Conservation (phyloP, 352 stramenopile species). For the Phytopythium montanum region DNA sequence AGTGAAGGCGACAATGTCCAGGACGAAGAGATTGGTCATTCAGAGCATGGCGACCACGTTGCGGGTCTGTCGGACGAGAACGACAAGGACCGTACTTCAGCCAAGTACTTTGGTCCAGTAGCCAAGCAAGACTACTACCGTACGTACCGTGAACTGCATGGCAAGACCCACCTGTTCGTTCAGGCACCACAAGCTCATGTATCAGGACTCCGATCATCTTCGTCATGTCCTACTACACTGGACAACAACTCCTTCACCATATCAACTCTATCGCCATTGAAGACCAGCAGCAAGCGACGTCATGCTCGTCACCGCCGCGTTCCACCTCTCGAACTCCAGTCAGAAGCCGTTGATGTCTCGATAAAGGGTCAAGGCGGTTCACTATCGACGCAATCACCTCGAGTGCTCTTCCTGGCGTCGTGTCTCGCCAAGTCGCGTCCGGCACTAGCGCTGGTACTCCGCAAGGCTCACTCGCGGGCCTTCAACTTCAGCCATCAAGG, state of each 20-base stretch:
- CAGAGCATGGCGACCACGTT: not conserved
- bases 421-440: conserved; percentile 44
- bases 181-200: conserved; percentile 13
- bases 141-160: conserved; percentile 49
- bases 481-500: conserved; percentile 66
- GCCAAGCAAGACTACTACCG: conserved; percentile 52
- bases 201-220: conserved; percentile 11
- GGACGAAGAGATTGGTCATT: not conserved
- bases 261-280: conserved; percentile 13
- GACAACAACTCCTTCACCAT: conserved; percentile 12
- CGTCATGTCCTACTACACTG: conserved; percentile 11
- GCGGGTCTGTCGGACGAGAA: not conserved
- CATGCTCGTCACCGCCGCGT: conserved; percentile 7
- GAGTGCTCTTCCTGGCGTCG: conserved; percentile 40
- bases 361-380: conserved; percentile 7
- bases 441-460: conserved; percentile 40
- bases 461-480: conserved; percentile 34
- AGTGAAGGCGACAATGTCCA: conserved; percentile 4
- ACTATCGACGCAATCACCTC: conserved; percentile 32
- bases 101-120: conserved; percentile 49
- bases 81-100: conserved; percentile 9
- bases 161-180: conserved; percentile 55
- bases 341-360: not conserved
- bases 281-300: conserved; percentile 1
- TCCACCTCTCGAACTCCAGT: not conserved